Evolutionary conservation across 805 yeast species (phyloP).

Genomic region (Teunomyces pallodes): DNA sequence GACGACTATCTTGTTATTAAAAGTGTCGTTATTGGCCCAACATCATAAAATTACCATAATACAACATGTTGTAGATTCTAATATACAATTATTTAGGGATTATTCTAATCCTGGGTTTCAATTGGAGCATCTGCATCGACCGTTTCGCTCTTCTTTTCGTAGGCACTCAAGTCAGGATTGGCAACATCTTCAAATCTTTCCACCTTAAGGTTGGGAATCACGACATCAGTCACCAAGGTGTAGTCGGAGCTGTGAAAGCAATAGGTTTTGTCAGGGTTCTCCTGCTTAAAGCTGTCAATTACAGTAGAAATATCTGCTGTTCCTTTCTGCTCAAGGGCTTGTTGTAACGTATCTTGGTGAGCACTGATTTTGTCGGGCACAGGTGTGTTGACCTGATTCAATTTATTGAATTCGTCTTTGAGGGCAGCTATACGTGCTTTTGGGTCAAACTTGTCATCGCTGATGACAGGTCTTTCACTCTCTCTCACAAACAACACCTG

Average conservation of each 20-base stretch:
- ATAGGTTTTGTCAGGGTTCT: conserved; percentile 14
- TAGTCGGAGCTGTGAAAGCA: conserved; percentile 14
- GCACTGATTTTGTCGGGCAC: not conserved
- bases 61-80: not conserved
- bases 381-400: not conserved
- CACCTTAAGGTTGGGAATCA: conserved; percentile 13
- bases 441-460: conserved; percentile 16
- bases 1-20: conserved; percentile 71
- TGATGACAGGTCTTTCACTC: conserved; percentile 13
- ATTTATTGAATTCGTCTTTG: conserved; percentile 19
- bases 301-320: conserved; percentile 11
- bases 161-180: conserved; percentile 17
- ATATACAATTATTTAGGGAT: not conserved
- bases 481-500: conserved; percentile 20
- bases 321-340: conserved; percentile 1
- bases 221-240: conserved; percentile 5
- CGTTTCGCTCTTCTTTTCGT: conserved; percentile 7
- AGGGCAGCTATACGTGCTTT: conserved; percentile 16
- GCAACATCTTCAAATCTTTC: conserved; percentile 24
- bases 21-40: conserved; percentile 53
- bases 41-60: not conserved
- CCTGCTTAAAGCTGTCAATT: conserved; percentile 13
- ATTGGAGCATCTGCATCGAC: not conserved
- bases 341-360: conserved; percentile 4
- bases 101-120: not conserved